Base-by-base conservation (phyloP, 2,329 filamentous ascomycete species). In the Sarocladium oryzae region DNA sequence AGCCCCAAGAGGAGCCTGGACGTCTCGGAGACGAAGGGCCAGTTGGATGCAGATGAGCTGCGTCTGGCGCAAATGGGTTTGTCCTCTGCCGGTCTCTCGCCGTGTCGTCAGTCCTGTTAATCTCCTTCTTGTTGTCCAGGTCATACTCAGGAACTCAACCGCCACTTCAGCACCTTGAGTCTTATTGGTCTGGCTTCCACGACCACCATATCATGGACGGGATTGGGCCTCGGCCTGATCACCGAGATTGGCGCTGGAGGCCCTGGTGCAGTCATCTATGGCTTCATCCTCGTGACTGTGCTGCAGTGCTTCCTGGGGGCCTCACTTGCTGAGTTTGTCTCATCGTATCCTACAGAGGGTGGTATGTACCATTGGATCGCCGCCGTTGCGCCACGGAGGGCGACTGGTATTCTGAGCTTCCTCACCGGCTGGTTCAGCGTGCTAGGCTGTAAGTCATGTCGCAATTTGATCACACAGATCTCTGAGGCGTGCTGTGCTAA, bases 351-450 rank as follows among this genome's bases (percentile, higher is more conserved):
- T 3, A 73, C 71, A 9, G 69, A 70, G 49, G 74, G 73, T 20
- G 73, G 73, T 38, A 74, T 74, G 71, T 77, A 76, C 52, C 73
- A 75, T 56, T 76, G 74, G 74, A 72, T 74, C 35, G 72, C 72
- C 6, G 71, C 69, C 1, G 66, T 76, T 23, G 70, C 73, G 3
- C 73, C 73, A 0, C 63, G 60, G 32, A 58, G 57, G 37, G 63
- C 63, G 37, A 71, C 66, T 11, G 67, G 65, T 18, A 59, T 70
- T 36, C 53, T 75, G 56, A 73, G 70, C 40, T 75, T 74, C 55
- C 58, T 67, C 20, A 73, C 72, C 0, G 72, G 72, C 3, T 73
- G 70, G 69, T 63, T 68, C 53, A 71, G 66, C 11, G 67, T 48
- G 4, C 43, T 48, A 15, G 43, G 43, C 3, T 48, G 43, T 48